A percentile compares a stretch with the other conserved stretches of the same genome.
phyloP scores from a whole-genome alignment of 306 rosid genomes.

The Quercus wislizeni region DNA sequence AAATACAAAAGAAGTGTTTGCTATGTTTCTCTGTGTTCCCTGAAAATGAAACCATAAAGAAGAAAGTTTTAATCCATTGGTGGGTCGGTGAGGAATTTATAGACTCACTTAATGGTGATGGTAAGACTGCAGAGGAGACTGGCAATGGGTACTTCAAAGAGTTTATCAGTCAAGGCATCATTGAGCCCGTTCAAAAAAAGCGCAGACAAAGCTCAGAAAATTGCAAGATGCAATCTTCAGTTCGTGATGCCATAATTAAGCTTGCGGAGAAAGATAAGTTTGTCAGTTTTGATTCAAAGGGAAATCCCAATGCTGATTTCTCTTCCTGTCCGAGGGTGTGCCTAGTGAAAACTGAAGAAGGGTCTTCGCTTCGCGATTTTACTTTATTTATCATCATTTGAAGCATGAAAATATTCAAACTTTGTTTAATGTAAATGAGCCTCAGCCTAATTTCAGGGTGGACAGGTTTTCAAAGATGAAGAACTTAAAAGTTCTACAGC shows the following conservation, averaged over 20 bases:
- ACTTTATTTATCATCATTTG: background rate
- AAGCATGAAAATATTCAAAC: background rate
- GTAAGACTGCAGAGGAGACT: background rate
- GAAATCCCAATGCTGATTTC: conserved; percentile 3
- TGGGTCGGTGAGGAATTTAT: conserved; percentile 27
- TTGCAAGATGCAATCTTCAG: background rate
- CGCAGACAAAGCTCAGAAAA: conserved; percentile 12
- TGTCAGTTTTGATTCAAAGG: background rate
- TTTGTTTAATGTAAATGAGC: conserved; percentile 27
- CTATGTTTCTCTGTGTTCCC: conserved; percentile 29
- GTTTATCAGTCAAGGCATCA: background rate
- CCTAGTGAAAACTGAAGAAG: background rate
- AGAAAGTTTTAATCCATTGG: conserved; percentile 26
- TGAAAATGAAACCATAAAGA: conserved; percentile 6
- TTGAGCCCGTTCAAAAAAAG: conserved; percentile 2
- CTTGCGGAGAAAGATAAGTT: background rate
- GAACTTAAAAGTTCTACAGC: background rate
- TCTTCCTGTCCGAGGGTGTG: background rate
- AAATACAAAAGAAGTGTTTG: background rate
- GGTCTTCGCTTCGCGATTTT: conserved; percentile 1
- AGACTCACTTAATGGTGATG: background rate
- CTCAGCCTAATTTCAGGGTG: background rate
- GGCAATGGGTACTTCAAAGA: background rate
- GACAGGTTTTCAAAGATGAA: conserved; percentile 28
- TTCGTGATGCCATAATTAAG: background rate